A percentile compares a stretch with the other conserved stretches of the same genome.
Conservation (phyloP, 257 asterid genomes). For the Nicotiana knightiana region DNA sequence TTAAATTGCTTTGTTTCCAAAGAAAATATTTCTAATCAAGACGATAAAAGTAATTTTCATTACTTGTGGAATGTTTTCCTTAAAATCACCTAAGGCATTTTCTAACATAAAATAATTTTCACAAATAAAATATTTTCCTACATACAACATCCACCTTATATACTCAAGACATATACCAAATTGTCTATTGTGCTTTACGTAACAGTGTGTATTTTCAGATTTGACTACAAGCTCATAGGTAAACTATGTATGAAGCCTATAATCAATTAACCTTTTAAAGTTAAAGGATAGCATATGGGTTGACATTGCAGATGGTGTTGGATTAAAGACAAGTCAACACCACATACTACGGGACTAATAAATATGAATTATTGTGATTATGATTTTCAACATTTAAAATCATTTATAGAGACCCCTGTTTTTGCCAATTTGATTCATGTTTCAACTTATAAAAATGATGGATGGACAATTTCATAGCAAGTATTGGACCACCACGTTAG, state of each 20-base stretch:
- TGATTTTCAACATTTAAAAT: background rate
- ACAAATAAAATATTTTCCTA: too few relatives aligned
- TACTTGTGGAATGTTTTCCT: too few relatives aligned
- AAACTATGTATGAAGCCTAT: background rate
- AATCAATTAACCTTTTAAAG: background rate
- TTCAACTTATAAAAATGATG: background rate
- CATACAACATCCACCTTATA: background rate
- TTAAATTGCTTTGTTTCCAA: background rate
- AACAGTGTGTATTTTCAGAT: background rate
- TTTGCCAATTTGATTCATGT: conserved; percentile 1
- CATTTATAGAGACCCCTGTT: background rate
- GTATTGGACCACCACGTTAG: conserved; percentile 13
- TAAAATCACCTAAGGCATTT: too few relatives aligned
- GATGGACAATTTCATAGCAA: background rate
- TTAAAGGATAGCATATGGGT: background rate
- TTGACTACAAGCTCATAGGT: too few relatives aligned
- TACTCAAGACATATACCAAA: background rate
- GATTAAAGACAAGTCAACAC: conserved; percentile 13
- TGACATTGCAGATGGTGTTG: background rate
- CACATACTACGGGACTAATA: background rate
- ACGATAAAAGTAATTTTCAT: background rate
- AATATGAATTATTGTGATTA: background rate
- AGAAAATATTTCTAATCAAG: background rate
- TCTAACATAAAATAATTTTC: too few relatives aligned
- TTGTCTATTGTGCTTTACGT: background rate